A percentile compares a stretch with the other conserved stretches of the same genome.
These are phyloP conservation scores for Bipolaris cookei DNA, from an alignment of 2,329 filamentous ascomycete genomes.

Conservation along the genomic window DNA sequence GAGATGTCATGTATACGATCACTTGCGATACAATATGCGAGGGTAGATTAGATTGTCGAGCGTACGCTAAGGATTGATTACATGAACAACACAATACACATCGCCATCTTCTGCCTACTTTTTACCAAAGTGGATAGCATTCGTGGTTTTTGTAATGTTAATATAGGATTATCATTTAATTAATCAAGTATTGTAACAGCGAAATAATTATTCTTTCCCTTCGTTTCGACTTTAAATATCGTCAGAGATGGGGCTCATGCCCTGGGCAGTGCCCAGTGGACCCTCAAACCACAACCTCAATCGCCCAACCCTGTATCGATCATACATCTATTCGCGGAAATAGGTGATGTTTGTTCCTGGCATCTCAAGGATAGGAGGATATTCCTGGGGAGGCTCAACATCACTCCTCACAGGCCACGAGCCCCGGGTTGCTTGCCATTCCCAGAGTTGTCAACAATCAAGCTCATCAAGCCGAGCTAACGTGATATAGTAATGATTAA, in stretches of 20 bases:
- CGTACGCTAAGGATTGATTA: background rate
- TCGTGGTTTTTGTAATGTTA: background rate
- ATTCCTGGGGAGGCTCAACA: slow-evolving; percentile 31
- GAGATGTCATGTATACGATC: background rate
- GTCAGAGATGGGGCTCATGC: slow-evolving; percentile 50
- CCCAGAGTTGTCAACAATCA: too few species aligned
- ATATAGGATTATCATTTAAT: background rate
- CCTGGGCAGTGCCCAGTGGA: slow-evolving; percentile 53
- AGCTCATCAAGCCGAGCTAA: too few species aligned
- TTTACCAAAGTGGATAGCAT: background rate
- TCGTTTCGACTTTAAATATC: slow-evolving; percentile 7
- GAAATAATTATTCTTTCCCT: background rate
- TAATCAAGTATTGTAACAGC: background rate
- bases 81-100: background rate
- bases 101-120: background rate
- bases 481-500: too few species aligned
- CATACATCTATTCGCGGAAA: slow-evolving; percentile 53
- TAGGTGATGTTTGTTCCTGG: slow-evolving; percentile 46
- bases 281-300: slow-evolving; percentile 53
- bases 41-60: background rate
- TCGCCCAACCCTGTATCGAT: slow-evolving; percentile 53
- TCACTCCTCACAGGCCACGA: slow-evolving; percentile 50
- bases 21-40: background rate
- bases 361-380: slow-evolving; percentile 39
- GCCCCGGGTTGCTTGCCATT: slow-evolving; percentile 45